These are phyloP conservation scores for Colletotrichum sp. DNA, from an alignment of 2,329 filamentous ascomycete species.

Conservation along the genomic window DNA sequence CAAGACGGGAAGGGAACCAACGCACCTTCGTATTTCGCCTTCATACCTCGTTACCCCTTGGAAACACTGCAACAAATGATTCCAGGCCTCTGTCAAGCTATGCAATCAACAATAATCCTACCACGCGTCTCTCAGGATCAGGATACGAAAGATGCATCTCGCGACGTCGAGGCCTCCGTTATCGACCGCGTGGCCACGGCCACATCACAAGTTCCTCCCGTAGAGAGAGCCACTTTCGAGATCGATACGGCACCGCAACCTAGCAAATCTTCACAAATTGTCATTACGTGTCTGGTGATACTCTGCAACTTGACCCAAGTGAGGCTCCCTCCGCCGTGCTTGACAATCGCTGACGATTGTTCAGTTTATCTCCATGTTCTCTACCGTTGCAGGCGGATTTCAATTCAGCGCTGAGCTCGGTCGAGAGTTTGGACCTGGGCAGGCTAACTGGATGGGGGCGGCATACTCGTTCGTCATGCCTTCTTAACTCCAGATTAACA, in stretches of 20 bases:
- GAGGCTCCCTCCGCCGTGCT: background rate
- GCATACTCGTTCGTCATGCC: background rate
- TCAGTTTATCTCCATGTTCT: background rate
- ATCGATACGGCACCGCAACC: background rate
- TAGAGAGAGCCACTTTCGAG: background rate
- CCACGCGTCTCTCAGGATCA: background rate
- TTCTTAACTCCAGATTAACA: accelerated
- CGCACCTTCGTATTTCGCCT: background rate
- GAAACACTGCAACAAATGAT: background rate
- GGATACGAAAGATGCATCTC: background rate
- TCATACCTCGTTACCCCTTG: background rate
- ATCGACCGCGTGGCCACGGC: background rate
- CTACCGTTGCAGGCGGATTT: background rate
- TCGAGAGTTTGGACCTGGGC: background rate
- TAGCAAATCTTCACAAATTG: background rate
- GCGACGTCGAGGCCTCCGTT: background rate
- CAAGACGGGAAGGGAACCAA: background rate
- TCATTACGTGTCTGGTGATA: background rate
- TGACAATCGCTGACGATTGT: background rate
- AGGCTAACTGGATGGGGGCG: background rate
- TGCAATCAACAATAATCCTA: background rate
- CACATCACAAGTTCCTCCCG: background rate
- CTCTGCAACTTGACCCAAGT: background rate
- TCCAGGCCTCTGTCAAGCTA: background rate
- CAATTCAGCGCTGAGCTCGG: background rate